Evolutionary conservation across 495 filamentous ascomycete species (phyloP).

Genomic region (Xylaria acuta): DNA sequence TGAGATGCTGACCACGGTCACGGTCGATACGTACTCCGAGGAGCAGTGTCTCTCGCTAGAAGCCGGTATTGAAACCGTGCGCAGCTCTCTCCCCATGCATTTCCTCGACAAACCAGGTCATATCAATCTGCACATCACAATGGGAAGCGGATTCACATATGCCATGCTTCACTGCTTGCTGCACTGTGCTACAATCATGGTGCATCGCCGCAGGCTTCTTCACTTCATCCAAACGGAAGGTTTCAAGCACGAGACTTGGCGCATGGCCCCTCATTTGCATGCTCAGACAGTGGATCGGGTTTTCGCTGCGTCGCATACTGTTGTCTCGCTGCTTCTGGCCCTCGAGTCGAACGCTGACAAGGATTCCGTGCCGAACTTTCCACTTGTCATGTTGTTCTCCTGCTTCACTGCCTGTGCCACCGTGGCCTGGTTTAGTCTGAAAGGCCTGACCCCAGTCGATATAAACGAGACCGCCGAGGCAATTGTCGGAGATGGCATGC

Average conservation of each 20-base stretch:
- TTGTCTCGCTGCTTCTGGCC: slow-evolving; percentile 52
- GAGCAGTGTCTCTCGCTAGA: slow-evolving; percentile 51
- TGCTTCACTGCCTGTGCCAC: slow-evolving; percentile 59
- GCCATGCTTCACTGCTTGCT: slow-evolving; percentile 59
- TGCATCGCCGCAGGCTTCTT: slow-evolving; percentile 58
- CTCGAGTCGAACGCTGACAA: slow-evolving; percentile 56
- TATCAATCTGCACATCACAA: slow-evolving; percentile 59
- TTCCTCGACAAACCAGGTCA: slow-evolving; percentile 58
- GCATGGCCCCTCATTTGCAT: slow-evolving; percentile 45
- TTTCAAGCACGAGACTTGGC: slow-evolving; percentile 55
- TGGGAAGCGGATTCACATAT: slow-evolving; percentile 59
- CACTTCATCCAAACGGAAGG: slow-evolving; percentile 53
- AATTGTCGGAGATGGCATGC: slow-evolving; percentile 56
- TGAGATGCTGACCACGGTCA: slow-evolving; percentile 57
- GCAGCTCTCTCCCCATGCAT: slow-evolving; percentile 53
- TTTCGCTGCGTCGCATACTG: slow-evolving; percentile 57
- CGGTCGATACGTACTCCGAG: slow-evolving; percentile 52
- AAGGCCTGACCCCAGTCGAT: slow-evolving; percentile 53
- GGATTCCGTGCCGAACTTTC: slow-evolving; percentile 56
- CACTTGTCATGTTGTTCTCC: slow-evolving; percentile 59
- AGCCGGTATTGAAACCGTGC: slow-evolving; percentile 52
- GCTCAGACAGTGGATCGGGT: slow-evolving; percentile 52
- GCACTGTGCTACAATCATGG: slow-evolving; percentile 58
- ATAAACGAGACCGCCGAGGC: slow-evolving; percentile 53
- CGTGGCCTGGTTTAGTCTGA: slow-evolving; percentile 57